Evolutionary conservation across 305 asterid species (phyloP), one percentile per base, ranked within the genome.

Genomic region (Fraxinus dipetala): DNA sequence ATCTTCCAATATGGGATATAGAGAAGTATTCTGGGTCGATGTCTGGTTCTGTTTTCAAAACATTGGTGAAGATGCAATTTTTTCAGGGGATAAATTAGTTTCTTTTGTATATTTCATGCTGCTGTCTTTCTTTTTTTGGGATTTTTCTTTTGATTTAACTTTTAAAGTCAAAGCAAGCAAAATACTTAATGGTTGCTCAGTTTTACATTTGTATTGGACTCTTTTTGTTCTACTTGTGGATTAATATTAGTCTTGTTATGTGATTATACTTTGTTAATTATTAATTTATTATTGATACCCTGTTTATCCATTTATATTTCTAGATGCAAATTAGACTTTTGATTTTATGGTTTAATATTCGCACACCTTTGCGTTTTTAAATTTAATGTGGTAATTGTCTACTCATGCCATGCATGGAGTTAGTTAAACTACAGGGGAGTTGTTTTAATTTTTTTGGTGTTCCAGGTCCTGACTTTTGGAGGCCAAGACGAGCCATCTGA

Each of bases 391-490:
- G 79, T 76, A 14, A 30, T 4, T 28, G 74, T 43, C 7, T 45
- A 26, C 9, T 28, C 9, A 48, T 43, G n/a, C n/a, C 48, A 22
- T 77, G 70, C 43, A 51, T 72, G 40, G 36, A 31, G 20, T 48
- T 13, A 11, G 35, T 65, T 36, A 70, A 6, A 74, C 72, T 69
- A 31, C 63, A 6, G 61, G 31, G 83, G 48, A 10, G 51, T 14
- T 10, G 76, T 16, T 45, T 51, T 65, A 28, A n/a, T 28, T 76
- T 73, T 34, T 70, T 76, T 72, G 75, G 76, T 76, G 36, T 86
- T 86, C 81, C 92, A 92, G 97, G 97, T 78, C 93, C 92, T 43
- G 84, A 85, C 82, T 89, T 70, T 72, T 92, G 97, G 95, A 90
- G 95, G 79, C 97, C 97, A 36, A 87, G 92, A 82, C 91, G 88